These are phyloP conservation scores for Lepiota venenata DNA, from an alignment of 768 basidiomycete species.

Conservation along the genomic window DNA sequence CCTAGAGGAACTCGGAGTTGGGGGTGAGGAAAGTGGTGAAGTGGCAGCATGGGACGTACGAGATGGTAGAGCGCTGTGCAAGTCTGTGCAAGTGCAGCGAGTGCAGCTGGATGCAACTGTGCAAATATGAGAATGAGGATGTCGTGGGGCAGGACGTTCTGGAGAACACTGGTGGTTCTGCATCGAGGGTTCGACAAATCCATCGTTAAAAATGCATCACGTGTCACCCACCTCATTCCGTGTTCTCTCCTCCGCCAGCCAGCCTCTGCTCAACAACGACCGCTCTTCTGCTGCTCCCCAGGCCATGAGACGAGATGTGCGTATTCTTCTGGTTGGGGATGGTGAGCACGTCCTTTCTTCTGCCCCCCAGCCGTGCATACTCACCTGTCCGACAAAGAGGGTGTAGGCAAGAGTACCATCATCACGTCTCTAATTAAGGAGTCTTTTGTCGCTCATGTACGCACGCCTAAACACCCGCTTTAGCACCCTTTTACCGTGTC, in stretches of 20 bases:
- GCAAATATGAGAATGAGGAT: constrained; percentile 52
- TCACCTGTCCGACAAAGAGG: constrained; percentile 51
- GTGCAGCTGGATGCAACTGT: constrained; percentile 38
- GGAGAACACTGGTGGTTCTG: too few species aligned
- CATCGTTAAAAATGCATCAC: too few species aligned
- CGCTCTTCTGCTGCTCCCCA: neutral
- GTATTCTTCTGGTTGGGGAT: constrained; percentile 92
- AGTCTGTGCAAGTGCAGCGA: constrained; percentile 37
- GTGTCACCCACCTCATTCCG: too few species aligned
- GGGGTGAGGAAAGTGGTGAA: constrained; percentile 2
- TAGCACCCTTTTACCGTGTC: neutral
- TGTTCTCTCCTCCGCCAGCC: too few species aligned
- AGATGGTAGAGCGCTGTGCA: constrained; percentile 36
- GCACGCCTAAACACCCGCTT: constrained; percentile 10
- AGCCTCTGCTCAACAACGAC: too few species aligned
- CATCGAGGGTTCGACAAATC: too few species aligned
- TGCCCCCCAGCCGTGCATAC: constrained; percentile 10
- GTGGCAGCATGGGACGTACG: constrained; percentile 33
- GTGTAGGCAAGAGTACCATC: constrained; percentile 97
- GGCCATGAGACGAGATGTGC: constrained; percentile 86
- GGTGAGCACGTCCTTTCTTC: constrained; percentile 44
- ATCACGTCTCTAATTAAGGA: constrained; percentile 97
- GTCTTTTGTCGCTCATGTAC: constrained; percentile 85
- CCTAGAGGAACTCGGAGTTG: constrained; percentile 32
- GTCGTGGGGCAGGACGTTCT: constrained; percentile 58